Evolutionary conservation across 768 basidiomycete species (phyloP), one percentile per base, ranked within the genome.

Genomic region (Suillus spraguei): DNA sequence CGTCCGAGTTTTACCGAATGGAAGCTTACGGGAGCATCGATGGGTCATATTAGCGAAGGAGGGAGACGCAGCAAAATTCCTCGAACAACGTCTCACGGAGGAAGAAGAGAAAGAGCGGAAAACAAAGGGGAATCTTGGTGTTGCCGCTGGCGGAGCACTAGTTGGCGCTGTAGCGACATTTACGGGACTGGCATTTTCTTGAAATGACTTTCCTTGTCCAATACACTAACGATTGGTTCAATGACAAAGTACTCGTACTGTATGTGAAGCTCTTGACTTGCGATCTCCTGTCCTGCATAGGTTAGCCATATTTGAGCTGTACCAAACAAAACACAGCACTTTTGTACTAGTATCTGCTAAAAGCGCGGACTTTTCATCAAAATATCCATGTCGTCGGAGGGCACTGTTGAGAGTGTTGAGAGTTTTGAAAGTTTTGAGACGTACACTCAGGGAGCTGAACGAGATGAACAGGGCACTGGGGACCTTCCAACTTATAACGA

Each of bases 401-500:
- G 73, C 50, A 63, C 74, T 14, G 60, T 41, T 50, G 67, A 68
- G 22, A 65, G 71, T n/a, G 73, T 65, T 42, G 68, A 75, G 58
- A 60, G n/a, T n/a, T n/a, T n/a, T n/a, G n/a, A n/a, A n/a, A n/a
- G 71, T n/a, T 75, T 65, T 42, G 68, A 75, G 58, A 60, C 64
- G 0, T 75, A 77, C 44, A 68, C 58, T 24, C 68, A 68, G 5
- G 74, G 38, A n/a, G 75, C 77, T 4, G 82, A 84, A 61, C 78
- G 79, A 61, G 83, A 83, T 67, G 66, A 72, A 44, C 68, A 71
- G 36, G 82, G 77, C 28, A 78, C 77, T 33, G 85, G 87, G 62
- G 86, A 84, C 47, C 81, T 93, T 9, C 92, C 92, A 20, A 88
- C 88, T 4, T 95, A 95, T 68, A 88, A 91, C 62, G 89, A 91